Base-by-base conservation (phyloP, 192 early-diverging fungal genomes). In the Backusella tuberculispora region DNA sequence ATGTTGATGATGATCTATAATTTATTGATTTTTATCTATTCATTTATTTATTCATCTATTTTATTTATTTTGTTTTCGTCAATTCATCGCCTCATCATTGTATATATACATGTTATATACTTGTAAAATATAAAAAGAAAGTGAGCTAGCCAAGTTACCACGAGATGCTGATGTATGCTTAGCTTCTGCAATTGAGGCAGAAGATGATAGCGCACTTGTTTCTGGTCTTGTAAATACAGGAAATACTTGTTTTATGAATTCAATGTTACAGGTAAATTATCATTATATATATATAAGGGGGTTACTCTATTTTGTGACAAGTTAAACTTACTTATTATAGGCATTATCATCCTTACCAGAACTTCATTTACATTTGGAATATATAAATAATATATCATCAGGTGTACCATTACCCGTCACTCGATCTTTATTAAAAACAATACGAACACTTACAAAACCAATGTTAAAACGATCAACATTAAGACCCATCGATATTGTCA, bases 181-280 rank as follows among this genome's bases (percentile, higher is more conserved):
- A 17, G 29, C 13, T 41, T 44, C 48, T 38, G 15, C 26, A 19
- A 38, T 45, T 24, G 40, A 71, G 34, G 45, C 17, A 1, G 34
- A 64, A 12, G 37, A 63, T 43, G 34, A 42, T 26, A 29, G 42
- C 29, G 24, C 71, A 12, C 43, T 74, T 53, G 84, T 92, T 24
- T 85, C 87, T 73, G 96, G 96, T 3, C 85, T 97, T 53, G 86
- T 92, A 69, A 98, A 98, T 66, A 89, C 91, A 24, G 96, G 96
- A 60, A 98, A 98, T 78, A 93, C 95, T 63, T 98, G 96, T 81
- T 98, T 96, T 75, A 87, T 98, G 80, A 98, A 98, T 84, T 93
- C 92, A 17, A 93, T 95, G 6, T 70, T 98, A 37, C 96, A 98
- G 88, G 96, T 87, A 83, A 69, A 15, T 2, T 34, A 34, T 34